Conservation (phyloP, 192 early-diverging fungal genomes). For the Linderina pennispora region DNA sequence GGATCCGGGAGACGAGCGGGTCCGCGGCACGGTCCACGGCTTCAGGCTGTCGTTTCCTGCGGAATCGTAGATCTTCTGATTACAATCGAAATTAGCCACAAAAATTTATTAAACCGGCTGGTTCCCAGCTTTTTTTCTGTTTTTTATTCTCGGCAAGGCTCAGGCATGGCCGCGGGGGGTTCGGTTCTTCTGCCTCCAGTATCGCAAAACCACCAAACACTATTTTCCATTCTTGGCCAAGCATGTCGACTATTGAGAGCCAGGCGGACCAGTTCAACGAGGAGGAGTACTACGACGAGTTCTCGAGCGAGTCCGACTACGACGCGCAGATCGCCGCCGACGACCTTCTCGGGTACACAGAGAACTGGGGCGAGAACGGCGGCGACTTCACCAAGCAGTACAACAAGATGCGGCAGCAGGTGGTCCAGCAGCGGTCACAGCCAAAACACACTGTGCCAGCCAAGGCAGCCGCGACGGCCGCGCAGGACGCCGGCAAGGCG, state of each 20-base stretch:
- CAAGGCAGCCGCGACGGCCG: too few species aligned
- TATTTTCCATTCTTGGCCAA: too few species aligned
- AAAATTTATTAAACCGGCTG: too few species aligned
- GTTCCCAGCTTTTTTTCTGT: too few species aligned
- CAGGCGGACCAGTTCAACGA: constrained; percentile 5
- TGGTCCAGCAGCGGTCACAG: constrained; percentile 32
- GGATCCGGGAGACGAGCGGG: constrained; percentile 71
- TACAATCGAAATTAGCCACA: too few species aligned
- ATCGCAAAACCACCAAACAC: too few species aligned
- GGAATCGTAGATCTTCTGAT: too few species aligned
- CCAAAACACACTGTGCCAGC: neutral
- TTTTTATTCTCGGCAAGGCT: too few species aligned
- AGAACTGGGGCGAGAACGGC: constrained; percentile 72
- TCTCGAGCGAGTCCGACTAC: constrained; percentile 47
- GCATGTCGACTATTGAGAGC: neutral
- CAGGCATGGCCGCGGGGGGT: too few species aligned
- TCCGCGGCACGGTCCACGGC: constrained; percentile 75
- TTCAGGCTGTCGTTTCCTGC: constrained; percentile 49
- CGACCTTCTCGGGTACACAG: constrained; percentile 73
- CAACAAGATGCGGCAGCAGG: constrained; percentile 72
- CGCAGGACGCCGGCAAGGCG: constrained; percentile 1
- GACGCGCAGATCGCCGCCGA: constrained; percentile 63
- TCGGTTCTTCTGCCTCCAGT: too few species aligned
- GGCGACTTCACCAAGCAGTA: constrained; percentile 94
- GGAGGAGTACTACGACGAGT: constrained; percentile 17